Evolutionary conservation across 1,139 yeast genomes (phyloP), one percentile per base, ranked within the genome.

Genomic region (Dujonia santamariae): DNA sequence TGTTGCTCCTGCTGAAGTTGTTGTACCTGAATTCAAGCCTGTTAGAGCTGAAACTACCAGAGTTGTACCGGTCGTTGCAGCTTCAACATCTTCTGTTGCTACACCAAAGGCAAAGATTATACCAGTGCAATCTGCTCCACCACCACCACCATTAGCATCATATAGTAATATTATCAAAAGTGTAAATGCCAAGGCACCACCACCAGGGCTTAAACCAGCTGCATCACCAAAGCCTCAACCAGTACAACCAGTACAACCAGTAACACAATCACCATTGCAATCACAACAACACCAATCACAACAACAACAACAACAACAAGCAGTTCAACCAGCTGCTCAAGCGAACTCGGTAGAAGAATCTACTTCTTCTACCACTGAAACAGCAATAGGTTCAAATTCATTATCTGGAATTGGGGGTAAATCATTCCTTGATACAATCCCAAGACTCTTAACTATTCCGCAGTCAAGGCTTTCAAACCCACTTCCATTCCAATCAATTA

Each of bases 401-500:
- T 7, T n/a, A n/a, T 23, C 26, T 7, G 14, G 14, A 9, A 31
- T 30, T 23, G 54, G 48, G 19, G 43, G 47, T 34, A 54, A 50
- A 25, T 45, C 55, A 18, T 61, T 62, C 36, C 44, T 54, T 30
- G 71, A 64, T 29, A 56, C 61, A 11, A 48, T 64, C 15, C 53
- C 63, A 2, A 45, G 59, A 24, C 50, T 65, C 18, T 41, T 58
- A 6, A 50, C 57, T 20, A 51, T 67, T 27, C 56, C 65, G 7
- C 68, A 58, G 37, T 45, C 57, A 17, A 52, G 75, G 29, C 51
- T 69, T 33, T 51, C 47, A 30, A 58, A 63, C 42, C 86, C 88
- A 26, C 68, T 78, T 22, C 73, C 84, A 7, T 69, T 78, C 38
- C 70, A 71, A 14, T 63, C 75, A 6, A 80, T 85, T 28, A 66